Evolutionary conservation across 495 filamentous ascomycete genomes (phyloP), one percentile per base, ranked within the genome.

Genomic region (Talaromyces adpressus): DNA sequence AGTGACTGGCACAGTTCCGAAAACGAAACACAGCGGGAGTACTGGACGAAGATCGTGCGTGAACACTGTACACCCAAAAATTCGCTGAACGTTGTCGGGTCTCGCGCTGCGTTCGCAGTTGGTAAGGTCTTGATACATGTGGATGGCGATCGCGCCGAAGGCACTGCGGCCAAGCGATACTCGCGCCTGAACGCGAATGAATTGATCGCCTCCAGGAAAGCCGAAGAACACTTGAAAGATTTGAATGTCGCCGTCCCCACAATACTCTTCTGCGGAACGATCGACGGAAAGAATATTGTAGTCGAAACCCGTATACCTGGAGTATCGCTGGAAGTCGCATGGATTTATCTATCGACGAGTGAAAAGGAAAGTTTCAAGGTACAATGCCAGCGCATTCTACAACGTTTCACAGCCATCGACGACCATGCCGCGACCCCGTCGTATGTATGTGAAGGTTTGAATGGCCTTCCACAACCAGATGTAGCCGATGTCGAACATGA

Each of bases 111-210:
- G 22, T 80, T 75, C 49, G 73, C 74, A 67, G 73, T 67, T 53
- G 77, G 76, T 52, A 77, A 71, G 54, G 69, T 78, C 22, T 71
- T 79, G 29, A 72, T 79, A 62, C 62, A 73, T 64, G 71, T 79
- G n/a, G 77, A 80, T 60, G 62, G 65, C 12, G 71, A 75, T 57
- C 51, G 64, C 22, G 69, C 54, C 5, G 63, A 67, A 27, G 72
- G 65, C 51, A 41, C 61, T 32, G 65, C 71, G 6, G 65, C 69
- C 22, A 72, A 75, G 51, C 66, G 64, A 65, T 78, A 73, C 62
- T 73, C 87, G 76, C 73, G 83, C 81, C 23, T 86, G 77, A 72
- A 92, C 87, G 89, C 75, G 32, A 80, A 80, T 61, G 77, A 78
- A 61, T 41, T 75, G 11, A 72, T 65, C 12, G 70, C 77, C 2